Percentiles rank a stretch among this genome's conserved stretches.
phyloP scores from a whole-genome alignment of 2,329 filamentous ascomycete genomes.

The Cordyceps tenuipes region DNA sequence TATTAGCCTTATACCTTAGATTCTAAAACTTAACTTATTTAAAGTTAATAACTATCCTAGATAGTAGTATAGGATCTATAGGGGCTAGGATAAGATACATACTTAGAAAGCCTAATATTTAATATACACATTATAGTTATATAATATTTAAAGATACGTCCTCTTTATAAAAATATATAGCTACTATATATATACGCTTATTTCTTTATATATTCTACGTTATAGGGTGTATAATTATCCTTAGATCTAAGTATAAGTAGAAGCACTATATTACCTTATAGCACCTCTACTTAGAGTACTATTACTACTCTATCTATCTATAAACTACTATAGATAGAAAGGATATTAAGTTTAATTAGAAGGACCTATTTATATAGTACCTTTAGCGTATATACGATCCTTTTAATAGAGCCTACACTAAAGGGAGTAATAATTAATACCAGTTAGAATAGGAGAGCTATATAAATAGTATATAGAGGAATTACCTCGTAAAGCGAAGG shows the following conservation, averaged over 20 bases:
- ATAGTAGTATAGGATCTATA: slow-evolving; percentile 25
- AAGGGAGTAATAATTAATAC: slow-evolving; percentile 46
- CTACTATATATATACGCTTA: slow-evolving; percentile 58
- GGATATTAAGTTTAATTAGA: slow-evolving; percentile 76
- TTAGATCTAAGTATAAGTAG: slow-evolving; percentile 95
- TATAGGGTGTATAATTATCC: slow-evolving; percentile 75
- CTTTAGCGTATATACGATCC: slow-evolving; percentile 85
- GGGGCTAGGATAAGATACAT: slow-evolving; percentile 38
- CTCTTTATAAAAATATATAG: slow-evolving; percentile 57
- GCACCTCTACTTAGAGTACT: slow-evolving; percentile 65
- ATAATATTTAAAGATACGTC: slow-evolving; percentile 59
- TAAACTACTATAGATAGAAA: slow-evolving; percentile 40
- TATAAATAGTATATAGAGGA: slow-evolving; percentile 60
- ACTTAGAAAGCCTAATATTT: slow-evolving; percentile 50
- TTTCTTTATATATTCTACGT: slow-evolving; percentile 82
- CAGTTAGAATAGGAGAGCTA: slow-evolving; percentile 56
- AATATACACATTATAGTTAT: slow-evolving; percentile 53
- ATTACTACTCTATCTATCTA: slow-evolving; percentile 53
- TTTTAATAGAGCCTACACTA: slow-evolving; percentile 45
- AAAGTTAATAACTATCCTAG: background rate
- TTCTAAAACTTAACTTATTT: background rate
- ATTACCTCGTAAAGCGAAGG: slow-evolving; percentile 65
- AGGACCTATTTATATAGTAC: slow-evolving; percentile 93
- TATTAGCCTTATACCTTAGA: background rate
- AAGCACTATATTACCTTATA: slow-evolving; percentile 92